Evolutionary conservation across 768 basidiomycete species (phyloP).

Genomic region (Peribolospora baueri): DNA sequence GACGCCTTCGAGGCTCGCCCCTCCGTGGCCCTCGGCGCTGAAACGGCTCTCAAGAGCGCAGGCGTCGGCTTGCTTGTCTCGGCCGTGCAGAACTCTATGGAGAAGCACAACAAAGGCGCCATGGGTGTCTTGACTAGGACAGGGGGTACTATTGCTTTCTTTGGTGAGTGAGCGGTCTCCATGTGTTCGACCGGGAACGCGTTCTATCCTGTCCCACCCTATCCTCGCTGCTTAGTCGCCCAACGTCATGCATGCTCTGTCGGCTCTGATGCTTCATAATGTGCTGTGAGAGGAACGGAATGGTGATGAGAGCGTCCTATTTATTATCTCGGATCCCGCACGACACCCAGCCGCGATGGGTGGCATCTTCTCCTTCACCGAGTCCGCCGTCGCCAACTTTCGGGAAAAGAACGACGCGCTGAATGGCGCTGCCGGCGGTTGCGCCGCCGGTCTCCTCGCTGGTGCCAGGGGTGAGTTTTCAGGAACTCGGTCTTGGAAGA

Average conservation of each 20-base stretch:
- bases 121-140: conserved; percentile 66
- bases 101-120: conserved; percentile 50
- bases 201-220: not conserved
- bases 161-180: conserved; percentile 33
- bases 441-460: conserved; percentile 77
- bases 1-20: too few species aligned
- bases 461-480: conserved; percentile 39
- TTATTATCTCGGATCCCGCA: not conserved
- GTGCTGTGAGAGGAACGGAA: not conserved
- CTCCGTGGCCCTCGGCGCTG: too few species aligned
- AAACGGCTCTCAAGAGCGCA: too few species aligned
- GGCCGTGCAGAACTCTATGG: conserved; percentile 54
- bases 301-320: not conserved
- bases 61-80: conserved; percentile 23
- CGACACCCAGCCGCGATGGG: conserved; percentile 53
- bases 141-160: conserved; percentile 72
- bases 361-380: conserved; percentile 57
- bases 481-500: not conserved
- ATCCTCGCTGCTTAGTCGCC: not conserved
- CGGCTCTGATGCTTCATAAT: too few species aligned
- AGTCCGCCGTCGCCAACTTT: conserved; percentile 54
- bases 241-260: too few species aligned
- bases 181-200: not conserved
- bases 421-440: conserved; percentile 65
- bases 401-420: conserved; percentile 52